Evolutionary conservation across 2,329 filamentous ascomycete species (phyloP).

Genomic region (Proliferodiscus dingleyae): DNA sequence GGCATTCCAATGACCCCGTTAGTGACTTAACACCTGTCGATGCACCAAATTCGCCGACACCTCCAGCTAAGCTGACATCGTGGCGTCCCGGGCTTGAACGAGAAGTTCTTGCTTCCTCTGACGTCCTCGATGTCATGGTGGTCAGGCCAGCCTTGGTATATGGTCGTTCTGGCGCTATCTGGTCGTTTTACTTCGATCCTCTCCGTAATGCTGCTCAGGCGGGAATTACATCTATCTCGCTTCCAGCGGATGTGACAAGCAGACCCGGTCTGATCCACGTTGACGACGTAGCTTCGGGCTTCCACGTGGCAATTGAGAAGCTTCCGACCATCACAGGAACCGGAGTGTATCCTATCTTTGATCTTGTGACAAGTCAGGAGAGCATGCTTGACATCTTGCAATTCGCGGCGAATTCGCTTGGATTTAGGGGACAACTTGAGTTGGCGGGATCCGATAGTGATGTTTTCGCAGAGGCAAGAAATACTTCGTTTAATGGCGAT

Average conservation of each 20-base stretch:
- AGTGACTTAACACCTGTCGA: constrained; percentile 31
- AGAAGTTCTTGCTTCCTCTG: constrained; percentile 27
- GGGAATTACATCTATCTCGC: constrained; percentile 12
- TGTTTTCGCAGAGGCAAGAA: constrained; percentile 25
- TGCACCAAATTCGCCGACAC: constrained; percentile 11
- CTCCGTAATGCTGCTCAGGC: constrained; percentile 25
- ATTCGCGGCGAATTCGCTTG: constrained; percentile 23
- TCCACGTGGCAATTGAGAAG: constrained; percentile 32
- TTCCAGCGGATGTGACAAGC: constrained; percentile 23
- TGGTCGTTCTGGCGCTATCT: constrained; percentile 32
- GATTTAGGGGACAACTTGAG: constrained; percentile 27
- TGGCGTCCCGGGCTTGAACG: constrained; percentile 33
- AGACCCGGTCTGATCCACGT: constrained; percentile 33
- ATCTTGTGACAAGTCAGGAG: constrained; percentile 33
- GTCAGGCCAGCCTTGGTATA: constrained; percentile 33
- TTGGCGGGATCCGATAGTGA: constrained; percentile 25
- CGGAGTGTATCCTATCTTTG: constrained; percentile 35
- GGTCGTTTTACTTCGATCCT: constrained; percentile 24
- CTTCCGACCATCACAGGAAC: constrained; percentile 25
- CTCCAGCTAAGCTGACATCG: constrained; percentile 24
- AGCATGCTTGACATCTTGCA: constrained; percentile 29
- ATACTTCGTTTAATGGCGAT: constrained; percentile 21
- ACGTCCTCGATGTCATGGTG: constrained; percentile 33
- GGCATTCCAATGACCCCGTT: constrained; percentile 25
- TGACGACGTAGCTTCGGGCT: constrained; percentile 34